Evolutionary conservation across 2,329 filamentous ascomycete genomes (phyloP).

Genomic region (Bipolaris zeicola): DNA sequence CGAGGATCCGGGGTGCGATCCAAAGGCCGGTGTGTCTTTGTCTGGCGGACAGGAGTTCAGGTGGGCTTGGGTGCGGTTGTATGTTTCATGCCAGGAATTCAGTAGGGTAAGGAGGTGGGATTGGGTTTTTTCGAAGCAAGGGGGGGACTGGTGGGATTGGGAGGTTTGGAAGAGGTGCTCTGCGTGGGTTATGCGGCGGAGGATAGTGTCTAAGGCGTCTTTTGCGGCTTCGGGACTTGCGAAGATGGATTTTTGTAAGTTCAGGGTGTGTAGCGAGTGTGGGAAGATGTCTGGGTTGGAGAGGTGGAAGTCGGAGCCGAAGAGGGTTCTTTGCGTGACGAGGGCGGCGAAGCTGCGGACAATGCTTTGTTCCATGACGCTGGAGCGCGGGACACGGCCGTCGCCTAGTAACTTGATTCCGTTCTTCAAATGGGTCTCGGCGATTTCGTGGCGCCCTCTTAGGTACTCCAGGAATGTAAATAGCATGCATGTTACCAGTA

Average conservation of each 20-base stretch:
- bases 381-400: slow-evolving; percentile 15
- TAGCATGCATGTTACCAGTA: slow-evolving; percentile 51
- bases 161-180: not conserved
- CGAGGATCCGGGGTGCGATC: no score
- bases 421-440: slow-evolving; percentile 49
- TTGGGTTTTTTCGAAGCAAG: not conserved
- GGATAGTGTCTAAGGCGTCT: slow-evolving; percentile 13
- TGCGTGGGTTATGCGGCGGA: slow-evolving; percentile 4
- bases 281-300: slow-evolving; percentile 1
- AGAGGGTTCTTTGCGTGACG: slow-evolving; percentile 24
- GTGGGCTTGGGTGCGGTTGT: not conserved
- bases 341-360: slow-evolving; percentile 49
- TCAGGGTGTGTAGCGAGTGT: not conserved
- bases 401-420: slow-evolving; percentile 49
- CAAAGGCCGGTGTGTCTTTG: no score
- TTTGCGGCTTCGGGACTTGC: slow-evolving; percentile 11
- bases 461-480: slow-evolving; percentile 52
- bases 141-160: not conserved
- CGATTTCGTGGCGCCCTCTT: slow-evolving; percentile 47
- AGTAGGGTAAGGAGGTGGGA: not conserved
- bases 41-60: no score
- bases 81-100: slow-evolving; percentile 3
- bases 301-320: slow-evolving; percentile 8
- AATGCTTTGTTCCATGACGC: slow-evolving; percentile 53
- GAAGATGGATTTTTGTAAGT: not conserved